Evolutionary conservation across 2,329 filamentous ascomycete species (phyloP), one percentile per base, ranked within the genome.

Genomic region (Penicillium sp.): DNA sequence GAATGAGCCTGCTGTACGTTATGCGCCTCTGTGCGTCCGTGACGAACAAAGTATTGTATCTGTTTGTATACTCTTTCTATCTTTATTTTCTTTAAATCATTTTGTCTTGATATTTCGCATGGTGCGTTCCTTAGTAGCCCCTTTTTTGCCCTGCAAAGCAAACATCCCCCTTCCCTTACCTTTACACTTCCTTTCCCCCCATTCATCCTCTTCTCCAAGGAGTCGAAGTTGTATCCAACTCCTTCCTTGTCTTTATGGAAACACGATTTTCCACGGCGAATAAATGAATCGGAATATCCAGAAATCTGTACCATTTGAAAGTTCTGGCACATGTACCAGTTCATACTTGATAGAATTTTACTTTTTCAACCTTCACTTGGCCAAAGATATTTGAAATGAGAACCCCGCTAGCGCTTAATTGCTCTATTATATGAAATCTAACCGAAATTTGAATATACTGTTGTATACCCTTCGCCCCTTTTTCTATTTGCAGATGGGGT

Each of bases 401-500:
- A 42, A 19, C 35, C 39, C 19, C 39, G 39, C 37, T 42, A 19
- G n/a, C 37, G 37, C 39, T 42, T 42, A n/a, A 27, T 53, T 45
- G 39, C 50, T 45, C 57, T 42, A 51, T 50, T n/a, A 47, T 31
- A 33, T 47, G 45, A 37, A 42, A 16, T 35, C 1, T 48, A 21
- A 31, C 9, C 44, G 26, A 8, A 47, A 47, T 21, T 31, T 3
- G 8, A 25, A 49, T 45, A 14, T 35, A 52, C 19, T 10, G 4
- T 23, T 29, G 29, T 21, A 52, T 25, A 14, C 27, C 11, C 5
- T 19, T 19, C 25, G 8, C 13, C 45, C 19, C 11, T 29, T 26
- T 31, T 27, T 35, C 21, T 46, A 29, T 53, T 27, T 52, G 45
- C 33, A 91, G 76, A 80, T 95, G 91, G 50, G 31, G 31, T 44